A percentile compares a stretch with the other conserved stretches of the same genome.
Conservation (phyloP, 1,284 basidiomycete species). For the Irpex rosettiformis region DNA sequence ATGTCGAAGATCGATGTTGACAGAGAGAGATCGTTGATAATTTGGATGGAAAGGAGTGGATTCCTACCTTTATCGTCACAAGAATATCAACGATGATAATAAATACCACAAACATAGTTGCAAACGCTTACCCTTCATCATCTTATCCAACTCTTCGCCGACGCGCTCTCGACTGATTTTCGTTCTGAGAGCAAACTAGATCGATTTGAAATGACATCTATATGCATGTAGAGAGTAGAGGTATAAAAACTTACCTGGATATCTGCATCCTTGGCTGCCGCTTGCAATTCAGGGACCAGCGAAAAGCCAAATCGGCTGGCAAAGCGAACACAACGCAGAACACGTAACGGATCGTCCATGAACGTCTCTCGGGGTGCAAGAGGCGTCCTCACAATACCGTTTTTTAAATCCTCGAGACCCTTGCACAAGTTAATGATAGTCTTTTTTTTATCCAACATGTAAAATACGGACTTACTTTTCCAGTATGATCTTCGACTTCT, state of each 20-base stretch:
- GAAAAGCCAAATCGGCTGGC: constrained; percentile 86
- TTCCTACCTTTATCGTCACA: constrained; percentile 49
- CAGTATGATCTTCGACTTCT: constrained; percentile 88
- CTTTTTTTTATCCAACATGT: background rate
- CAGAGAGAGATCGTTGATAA: constrained; percentile 69
- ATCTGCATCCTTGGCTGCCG: constrained; percentile 60
- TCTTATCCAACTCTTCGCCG: constrained; percentile 87
- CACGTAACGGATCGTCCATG: constrained; percentile 89
- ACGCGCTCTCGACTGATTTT: constrained; percentile 91
- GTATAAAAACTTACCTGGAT: constrained; percentile 61
- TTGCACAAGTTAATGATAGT: constrained; percentile 28
- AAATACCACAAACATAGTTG: background rate
- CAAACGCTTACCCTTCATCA: constrained; percentile 70
- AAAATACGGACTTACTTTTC: constrained; percentile 46
- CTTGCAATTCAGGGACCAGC: constrained; percentile 70
- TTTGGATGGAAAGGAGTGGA: constrained; percentile 69
- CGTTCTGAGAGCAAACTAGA: constrained; percentile 63
- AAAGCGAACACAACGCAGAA: constrained; percentile 90
- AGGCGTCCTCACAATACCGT: constrained; percentile 86
- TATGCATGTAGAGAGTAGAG: constrained; percentile 1
- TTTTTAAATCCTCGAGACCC: constrained; percentile 83
- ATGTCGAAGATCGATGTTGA: constrained; percentile 71
- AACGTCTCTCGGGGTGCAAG: constrained; percentile 88
- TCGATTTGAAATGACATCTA: background rate
- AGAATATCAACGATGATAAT: background rate